Conservation (phyloP, 1,139 yeast species). For the Waltiozyma solani region DNA sequence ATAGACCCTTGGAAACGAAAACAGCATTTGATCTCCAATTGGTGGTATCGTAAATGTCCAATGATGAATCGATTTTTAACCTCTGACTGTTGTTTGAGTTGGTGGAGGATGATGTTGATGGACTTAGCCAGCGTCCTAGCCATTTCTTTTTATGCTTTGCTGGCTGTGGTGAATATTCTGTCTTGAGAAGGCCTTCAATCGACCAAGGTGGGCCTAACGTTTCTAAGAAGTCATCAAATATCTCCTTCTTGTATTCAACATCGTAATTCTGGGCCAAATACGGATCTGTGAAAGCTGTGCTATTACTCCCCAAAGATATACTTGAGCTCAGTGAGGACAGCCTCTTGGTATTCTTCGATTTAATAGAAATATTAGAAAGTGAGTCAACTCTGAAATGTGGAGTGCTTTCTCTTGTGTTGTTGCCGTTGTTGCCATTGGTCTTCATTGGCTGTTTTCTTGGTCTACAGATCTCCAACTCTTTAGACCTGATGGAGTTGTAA, state of each 20-base stretch:
- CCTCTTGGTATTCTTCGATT: constrained; percentile 11
- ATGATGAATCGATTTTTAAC: constrained; percentile 9
- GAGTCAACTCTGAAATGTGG: constrained; percentile 5
- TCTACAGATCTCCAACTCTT: constrained; percentile 11
- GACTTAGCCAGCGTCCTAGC: neutral
- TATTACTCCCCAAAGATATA: constrained; percentile 4
- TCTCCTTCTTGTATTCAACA: constrained; percentile 13
- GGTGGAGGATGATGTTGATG: neutral
- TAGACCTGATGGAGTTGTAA: constrained; percentile 11
- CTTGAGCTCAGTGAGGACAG: constrained; percentile 16
- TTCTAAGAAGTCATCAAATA: constrained; percentile 47
- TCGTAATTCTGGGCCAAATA: constrained; percentile 11
- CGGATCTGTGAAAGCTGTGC: constrained; percentile 18
- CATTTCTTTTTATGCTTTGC: constrained; percentile 12
- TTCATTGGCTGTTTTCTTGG: constrained; percentile 3
- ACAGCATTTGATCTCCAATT: constrained; percentile 39
- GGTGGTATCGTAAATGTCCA: constrained; percentile 14
- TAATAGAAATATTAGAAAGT: constrained; percentile 13
- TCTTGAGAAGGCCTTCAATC: constrained; percentile 62
- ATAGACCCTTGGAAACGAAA: constrained; percentile 48
- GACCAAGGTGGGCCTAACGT: constrained; percentile 71
- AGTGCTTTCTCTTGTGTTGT: constrained; percentile 4
- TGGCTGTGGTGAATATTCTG: constrained; percentile 5
- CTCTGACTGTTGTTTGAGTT: neutral
- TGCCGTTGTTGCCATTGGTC: too few relatives aligned